Base-by-base conservation (phyloP, 768 basidiomycete genomes). In the Lactarius vividus region DNA sequence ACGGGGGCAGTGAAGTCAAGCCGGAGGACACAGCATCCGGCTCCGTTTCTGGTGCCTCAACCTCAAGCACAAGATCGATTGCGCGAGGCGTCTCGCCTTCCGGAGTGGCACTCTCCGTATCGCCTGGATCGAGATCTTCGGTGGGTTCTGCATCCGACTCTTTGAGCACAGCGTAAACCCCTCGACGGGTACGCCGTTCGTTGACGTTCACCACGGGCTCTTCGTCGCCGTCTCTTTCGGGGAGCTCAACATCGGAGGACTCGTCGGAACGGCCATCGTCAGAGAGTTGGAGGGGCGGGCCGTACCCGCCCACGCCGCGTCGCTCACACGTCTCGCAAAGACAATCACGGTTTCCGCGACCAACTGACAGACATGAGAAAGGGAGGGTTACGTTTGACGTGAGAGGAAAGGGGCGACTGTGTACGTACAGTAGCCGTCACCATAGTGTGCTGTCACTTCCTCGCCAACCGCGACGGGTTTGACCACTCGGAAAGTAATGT, bases 371-470 rank as follows among this genome's bases (percentile, higher is more conserved):
- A 55, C 64, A 71, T 59, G 53, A 40, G 79, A 77, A 79, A 74
- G 44, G 74, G 72, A 57, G 37, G 46, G 68, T 61, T 57, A 16
- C 28, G 37, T 61, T 56, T 54, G 68, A 69, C 59, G 66, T 69
- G 65, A 68, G 69, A 69, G 67, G 71, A 71, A 61, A 68, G 63
- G 37, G 57, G 67, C 23, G 58, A 61, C 66, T 49, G 57, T 61
- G 42, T 62, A 85, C 90, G 78, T 74, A 94, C 92, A 94, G 75
- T 94, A 94, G 55, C 89, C 89, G 77, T 94, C 91, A 54, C 93
- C 92, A 73, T 94, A 94, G 74, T 92, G 91, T 52, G 92, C 92
- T 35, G 92, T 92, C 55, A 94, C 88, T 76, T 94, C 92, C 76
- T 94, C 92, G 37, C 92, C 92, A 29, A 89, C 78, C 52, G 82